Base-by-base conservation (phyloP, 345 rosid genomes). In the Camelina sativa region DNA sequence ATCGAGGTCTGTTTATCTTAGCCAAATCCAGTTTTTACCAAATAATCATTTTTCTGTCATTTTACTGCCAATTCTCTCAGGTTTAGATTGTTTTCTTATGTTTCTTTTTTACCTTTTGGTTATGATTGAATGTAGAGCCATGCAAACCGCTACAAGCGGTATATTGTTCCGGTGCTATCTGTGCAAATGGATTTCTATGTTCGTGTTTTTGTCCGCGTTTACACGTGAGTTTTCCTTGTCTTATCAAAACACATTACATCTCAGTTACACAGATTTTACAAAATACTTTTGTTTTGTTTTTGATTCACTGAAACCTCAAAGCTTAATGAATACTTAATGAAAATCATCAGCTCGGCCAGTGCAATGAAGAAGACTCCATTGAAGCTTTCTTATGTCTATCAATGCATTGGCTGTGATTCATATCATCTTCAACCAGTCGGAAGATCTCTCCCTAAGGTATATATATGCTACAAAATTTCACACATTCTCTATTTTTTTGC, bases 321-420 rank as follows among this genome's bases (percentile, higher is more conserved):
- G 80, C 15, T 64, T 67, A 52, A 75, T 68, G 69, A 69, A 54
- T 50, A 76, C 15, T 64, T 59, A 38, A 75, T 67, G 62, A 69
- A 23, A 66, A 74, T 65, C 17, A 46, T 52, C 85, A 95, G 99
- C 51, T 95, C 98, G 43, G 93, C 98, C 22, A 88, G 92, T 84
- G 96, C 96, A 15, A 89, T 95, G 98, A 95, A 95, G 83, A 92
- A 86, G 76, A 95, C 99, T 76, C 98, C 99, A 71, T 88, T 95
- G 63, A 95, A 95, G 84, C 92, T 95, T 41, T 95, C 98, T 1
- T 92, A 95, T 62, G 97, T 92, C 59, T 95, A 92, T 71, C 98
- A 95, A 70, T 95, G 99, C 83, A 85, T 67, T 72, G 99, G 99
- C 43, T 95, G 99, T 71, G 97, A 95, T 91, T 95, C 99, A 60